Base-by-base conservation (phyloP, 139 green algal genomes). In the Mesotaenium endlicherianum region DNA sequence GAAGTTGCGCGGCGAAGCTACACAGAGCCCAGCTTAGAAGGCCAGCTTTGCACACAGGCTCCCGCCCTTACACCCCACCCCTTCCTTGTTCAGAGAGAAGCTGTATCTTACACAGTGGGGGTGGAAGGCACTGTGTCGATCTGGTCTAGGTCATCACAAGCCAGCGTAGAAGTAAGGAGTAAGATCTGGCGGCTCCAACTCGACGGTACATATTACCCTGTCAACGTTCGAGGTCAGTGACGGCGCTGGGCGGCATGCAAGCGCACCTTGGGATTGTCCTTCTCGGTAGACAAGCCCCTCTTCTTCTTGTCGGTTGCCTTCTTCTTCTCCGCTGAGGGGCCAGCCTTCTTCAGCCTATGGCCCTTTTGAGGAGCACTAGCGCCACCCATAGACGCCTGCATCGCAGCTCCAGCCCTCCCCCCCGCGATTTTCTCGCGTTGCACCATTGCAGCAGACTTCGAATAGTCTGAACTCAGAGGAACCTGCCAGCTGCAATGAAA, bases 251-350 rank as follows among this genome's bases (percentile, higher is more conserved):
- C 8, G 38, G 45, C 41, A 67, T 60, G 31, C 71, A 4, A 36
- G 38, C 36, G 67, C 39, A 64, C 77, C 42, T 34, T 85, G 3
- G 16, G 39, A 16, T 75, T 81, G 34, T 78, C 53, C 17, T 39
- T 68, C n/a, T 77, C 69, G 36, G 31, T 70, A 17, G 53, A 40
- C 34, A 59, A 53, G 49, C 64, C 64, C 36, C 71, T 26, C 58
- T 86, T 90, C 84, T 90, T 90, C 58, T 82, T 85, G 38, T 75
- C 77, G 3, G 34, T 36, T 14, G 11, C 70, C 70, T 87, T 82
- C 79, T 90, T 89, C 44, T 89, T 89, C 45, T 88, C 83, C 26
- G 60, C 79, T 67, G 85, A 84, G 31, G 79, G 16, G 16, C 85
- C 76, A 31, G 77, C 69, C 82, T 64, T 68, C 26, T n/a, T 30